Percentiles rank a stretch among this genome's conserved stretches.
Evolutionary conservation across 2,329 filamentous ascomycete species (phyloP).

Genomic region (Sordariomycetes sp.): DNA sequence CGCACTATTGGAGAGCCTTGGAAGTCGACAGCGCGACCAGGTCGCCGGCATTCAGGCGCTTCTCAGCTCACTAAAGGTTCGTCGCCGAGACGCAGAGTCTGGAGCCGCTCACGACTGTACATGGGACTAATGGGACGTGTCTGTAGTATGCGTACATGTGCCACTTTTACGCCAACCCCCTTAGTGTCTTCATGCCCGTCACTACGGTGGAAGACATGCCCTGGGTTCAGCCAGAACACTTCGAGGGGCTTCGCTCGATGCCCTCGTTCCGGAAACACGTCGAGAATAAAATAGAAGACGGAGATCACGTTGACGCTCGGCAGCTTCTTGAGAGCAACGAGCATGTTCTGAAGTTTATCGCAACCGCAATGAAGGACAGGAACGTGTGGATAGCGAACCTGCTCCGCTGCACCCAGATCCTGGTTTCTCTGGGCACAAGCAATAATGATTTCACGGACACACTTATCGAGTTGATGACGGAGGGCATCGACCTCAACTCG

Average conservation of each 20-base stretch:
- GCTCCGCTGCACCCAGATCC: constrained; percentile 2
- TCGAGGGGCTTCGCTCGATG: constrained; percentile 57
- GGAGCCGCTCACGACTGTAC: too few species aligned
- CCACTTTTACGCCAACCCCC: constrained; percentile 70
- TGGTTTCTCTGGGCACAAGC: constrained; percentile 5
- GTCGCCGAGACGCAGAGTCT: not conserved
- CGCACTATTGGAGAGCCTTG: constrained; percentile 47
- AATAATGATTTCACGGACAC: constrained; percentile 4
- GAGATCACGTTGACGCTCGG: constrained; percentile 8
- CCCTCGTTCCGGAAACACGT: constrained; percentile 54
- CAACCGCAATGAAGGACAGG: not conserved
- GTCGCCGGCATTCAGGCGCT: constrained; percentile 67
- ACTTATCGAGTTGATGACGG: constrained; percentile 50
- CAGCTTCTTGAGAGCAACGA: constrained; percentile 12
- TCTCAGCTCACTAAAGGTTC: constrained; percentile 56
- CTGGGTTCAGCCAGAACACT: constrained; percentile 47
- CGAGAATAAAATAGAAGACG: constrained; percentile 33
- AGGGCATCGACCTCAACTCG: constrained; percentile 37
- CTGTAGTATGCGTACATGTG: constrained; percentile 73
- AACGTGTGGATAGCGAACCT: constrained; percentile 1
- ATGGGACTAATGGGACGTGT: not conserved
- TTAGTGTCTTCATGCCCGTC: constrained; percentile 49
- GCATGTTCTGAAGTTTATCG: constrained; percentile 1
- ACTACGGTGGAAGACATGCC: constrained; percentile 8
- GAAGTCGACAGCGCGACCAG: constrained; percentile 67